phyloP scores from a whole-genome alignment of 345 rosid species.

The Populus deltoides region DNA sequence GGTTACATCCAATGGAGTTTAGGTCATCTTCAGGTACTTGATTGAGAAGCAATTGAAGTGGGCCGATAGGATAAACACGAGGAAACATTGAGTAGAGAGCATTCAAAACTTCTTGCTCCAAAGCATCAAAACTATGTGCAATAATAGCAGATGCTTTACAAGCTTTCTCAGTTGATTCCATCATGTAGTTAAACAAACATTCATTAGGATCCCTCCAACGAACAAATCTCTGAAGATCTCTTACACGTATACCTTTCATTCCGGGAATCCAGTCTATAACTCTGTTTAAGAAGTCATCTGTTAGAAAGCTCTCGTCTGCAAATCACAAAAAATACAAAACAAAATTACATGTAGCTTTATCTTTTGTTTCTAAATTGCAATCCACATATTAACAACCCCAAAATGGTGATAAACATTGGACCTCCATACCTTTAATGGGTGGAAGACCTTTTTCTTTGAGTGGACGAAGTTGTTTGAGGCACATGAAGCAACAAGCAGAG shows the following conservation, averaged over 20 bases:
- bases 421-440: slow-evolving; percentile 1
- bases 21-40: no score
- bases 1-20: no score
- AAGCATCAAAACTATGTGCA: slow-evolving; percentile 5
- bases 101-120: slow-evolving; percentile 8
- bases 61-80: background rate
- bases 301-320: no score
- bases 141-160: background rate
- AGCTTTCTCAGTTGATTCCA: background rate
- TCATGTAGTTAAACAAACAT: background rate
- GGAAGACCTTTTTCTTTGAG: background rate
- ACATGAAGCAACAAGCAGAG: slow-evolving; percentile 9
- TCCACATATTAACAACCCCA: no score
- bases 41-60: no score
- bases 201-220: background rate
- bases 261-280: no score
- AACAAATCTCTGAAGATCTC: background rate
- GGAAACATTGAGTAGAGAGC: background rate
- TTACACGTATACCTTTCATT: no score
- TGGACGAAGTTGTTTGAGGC: background rate
- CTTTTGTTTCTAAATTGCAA: no score
- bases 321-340: no score
- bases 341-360: no score
- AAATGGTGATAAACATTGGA: no score
- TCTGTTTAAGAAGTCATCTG: no score